Conservation (phyloP, 768 basidiomycete genomes). For the Tricholoma hemisulphureum region DNA sequence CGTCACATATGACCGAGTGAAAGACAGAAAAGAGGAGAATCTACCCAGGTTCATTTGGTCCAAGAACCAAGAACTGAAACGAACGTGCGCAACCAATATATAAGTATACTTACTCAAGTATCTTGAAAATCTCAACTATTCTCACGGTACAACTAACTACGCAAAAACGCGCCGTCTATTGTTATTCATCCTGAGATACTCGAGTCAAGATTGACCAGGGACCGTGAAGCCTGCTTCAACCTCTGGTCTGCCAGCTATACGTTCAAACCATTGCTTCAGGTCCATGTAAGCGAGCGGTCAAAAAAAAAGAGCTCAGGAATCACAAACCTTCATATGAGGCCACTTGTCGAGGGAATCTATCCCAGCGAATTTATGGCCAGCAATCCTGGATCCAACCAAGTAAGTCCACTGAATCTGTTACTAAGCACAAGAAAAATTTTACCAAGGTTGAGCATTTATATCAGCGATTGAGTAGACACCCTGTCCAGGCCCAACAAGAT, state of each 20-base stretch:
- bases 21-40: slow-evolving; percentile 22
- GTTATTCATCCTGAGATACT: neutral
- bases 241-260: slow-evolving; percentile 22
- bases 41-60: slow-evolving; percentile 23
- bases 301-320: slow-evolving; percentile 1
- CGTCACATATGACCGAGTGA: slow-evolving; percentile 44
- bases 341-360: slow-evolving; percentile 35
- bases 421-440: slow-evolving; percentile 14
- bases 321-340: slow-evolving; percentile 37
- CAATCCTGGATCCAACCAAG: slow-evolving; percentile 36
- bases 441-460: slow-evolving; percentile 33
- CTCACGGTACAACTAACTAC: slow-evolving; percentile 12
- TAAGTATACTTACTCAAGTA: too few relatives aligned
- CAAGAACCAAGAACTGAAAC: neutral
- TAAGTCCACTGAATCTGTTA: too few relatives aligned
- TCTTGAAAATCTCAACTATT: neutral
- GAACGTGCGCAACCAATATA: neutral
- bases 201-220: slow-evolving; percentile 11
- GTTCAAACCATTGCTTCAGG: slow-evolving; percentile 23
- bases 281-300: neutral
- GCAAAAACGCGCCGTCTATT: too few relatives aligned
- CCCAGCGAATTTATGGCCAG: slow-evolving; percentile 27
- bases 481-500: slow-evolving; percentile 36
- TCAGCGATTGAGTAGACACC: slow-evolving; percentile 41
- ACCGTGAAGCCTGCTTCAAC: slow-evolving; percentile 23